Conservation (phyloP, 176 grass and related monocot genomes). For the Elymus sibiricus region DNA sequence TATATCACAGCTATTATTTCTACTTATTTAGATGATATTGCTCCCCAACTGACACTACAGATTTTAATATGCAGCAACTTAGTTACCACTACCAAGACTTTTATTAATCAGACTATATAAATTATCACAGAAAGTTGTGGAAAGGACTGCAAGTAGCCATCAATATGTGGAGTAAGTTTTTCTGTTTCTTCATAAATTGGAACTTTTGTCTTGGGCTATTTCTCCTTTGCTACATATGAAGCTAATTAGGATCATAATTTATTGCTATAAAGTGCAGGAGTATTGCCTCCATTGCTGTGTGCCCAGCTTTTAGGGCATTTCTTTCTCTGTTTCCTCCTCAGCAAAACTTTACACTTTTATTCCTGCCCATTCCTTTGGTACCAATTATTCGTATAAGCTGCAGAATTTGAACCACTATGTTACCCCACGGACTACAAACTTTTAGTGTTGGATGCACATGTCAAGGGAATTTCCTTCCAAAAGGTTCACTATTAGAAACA, state of each 20-base stretch:
- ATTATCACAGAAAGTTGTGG: background rate
- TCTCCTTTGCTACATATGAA: background rate
- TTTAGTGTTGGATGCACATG: slow-evolving; percentile 1
- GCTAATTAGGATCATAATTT: background rate
- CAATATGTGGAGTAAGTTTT: background rate
- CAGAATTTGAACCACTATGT: background rate
- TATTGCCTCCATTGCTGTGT: background rate
- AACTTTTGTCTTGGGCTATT: background rate
- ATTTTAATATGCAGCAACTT: background rate
- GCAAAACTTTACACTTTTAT: slow-evolving; percentile 1
- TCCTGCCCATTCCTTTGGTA: background rate
- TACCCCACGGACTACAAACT: background rate
- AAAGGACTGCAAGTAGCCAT: too few species aligned
- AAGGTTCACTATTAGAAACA: background rate
- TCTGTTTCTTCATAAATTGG: background rate
- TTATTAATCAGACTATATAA: background rate
- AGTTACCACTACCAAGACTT: background rate
- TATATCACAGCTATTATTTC: background rate
- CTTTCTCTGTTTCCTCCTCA: slow-evolving; percentile 10
- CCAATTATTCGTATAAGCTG: background rate
- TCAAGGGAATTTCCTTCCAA: background rate
- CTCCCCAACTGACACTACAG: background rate
- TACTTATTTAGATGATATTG: background rate
- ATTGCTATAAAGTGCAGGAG: background rate
- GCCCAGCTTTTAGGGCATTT: background rate